Percentiles rank a stretch among this genome's conserved stretches.
These are phyloP conservation scores for Penicillium sp. DNA, from an alignment of 2,329 filamentous ascomycete species.

Conservation along the genomic window DNA sequence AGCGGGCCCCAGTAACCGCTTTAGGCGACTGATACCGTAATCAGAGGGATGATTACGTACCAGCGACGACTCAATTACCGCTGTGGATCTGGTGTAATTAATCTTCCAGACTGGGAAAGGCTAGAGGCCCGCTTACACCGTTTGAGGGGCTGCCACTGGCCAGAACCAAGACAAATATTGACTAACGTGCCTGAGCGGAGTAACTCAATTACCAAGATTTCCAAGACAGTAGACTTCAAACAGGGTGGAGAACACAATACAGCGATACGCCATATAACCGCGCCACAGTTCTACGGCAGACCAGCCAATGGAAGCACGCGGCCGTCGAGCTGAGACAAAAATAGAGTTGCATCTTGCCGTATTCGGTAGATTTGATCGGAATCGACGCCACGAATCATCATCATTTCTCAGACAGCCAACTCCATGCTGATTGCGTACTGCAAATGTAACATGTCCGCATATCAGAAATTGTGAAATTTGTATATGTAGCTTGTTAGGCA, in stretches of 20 bases:
- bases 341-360: background rate
- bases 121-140: background rate
- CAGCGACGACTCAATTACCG: background rate
- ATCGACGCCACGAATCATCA: background rate
- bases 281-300: background rate
- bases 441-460: background rate
- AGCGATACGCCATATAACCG: background rate
- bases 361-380: background rate
- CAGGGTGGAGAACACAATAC: background rate
- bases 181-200: background rate
- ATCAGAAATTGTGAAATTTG: background rate
- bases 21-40: background rate
- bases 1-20: background rate
- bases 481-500: background rate
- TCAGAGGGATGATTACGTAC: background rate
- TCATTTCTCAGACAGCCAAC: no score
- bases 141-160: background rate
- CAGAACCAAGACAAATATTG: background rate
- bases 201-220: background rate
- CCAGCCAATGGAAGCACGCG: background rate
- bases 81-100: background rate
- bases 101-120: background rate
- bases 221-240: no score
- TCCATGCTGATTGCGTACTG: background rate
- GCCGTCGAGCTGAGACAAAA: background rate